phyloP scores from a whole-genome alignment of 192 early-diverging fungal species.

The Backusella tarrabulga region DNA sequence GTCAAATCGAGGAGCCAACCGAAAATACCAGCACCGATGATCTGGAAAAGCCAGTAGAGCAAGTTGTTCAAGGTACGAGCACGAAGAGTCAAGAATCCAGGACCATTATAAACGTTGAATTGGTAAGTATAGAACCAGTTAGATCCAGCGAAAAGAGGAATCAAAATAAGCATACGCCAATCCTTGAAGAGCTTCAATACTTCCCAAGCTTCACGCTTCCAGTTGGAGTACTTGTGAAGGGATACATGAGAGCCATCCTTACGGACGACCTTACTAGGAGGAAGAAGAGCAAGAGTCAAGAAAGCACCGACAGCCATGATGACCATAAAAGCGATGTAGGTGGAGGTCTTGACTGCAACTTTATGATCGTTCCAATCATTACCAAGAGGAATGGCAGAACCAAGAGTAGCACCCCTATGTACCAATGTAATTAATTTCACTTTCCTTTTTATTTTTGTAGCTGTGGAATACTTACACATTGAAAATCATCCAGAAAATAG shows the following conservation, averaged over 20 bases:
- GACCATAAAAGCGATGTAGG: conserved; percentile 72
- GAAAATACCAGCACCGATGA: conserved; percentile 61
- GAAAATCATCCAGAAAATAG: conserved; percentile 89
- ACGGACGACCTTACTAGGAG: conserved; percentile 59
- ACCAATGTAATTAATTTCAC: neutral
- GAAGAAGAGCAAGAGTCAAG: conserved; percentile 55
- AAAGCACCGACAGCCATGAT: conserved; percentile 64
- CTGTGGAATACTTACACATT: conserved; percentile 41
- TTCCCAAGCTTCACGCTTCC: conserved; percentile 50
- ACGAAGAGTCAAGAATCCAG: conserved; percentile 62
- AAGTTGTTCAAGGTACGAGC: conserved; percentile 73
- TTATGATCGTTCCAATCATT: conserved; percentile 60
- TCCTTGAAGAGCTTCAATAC: conserved; percentile 60
- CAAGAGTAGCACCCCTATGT: conserved; percentile 73
- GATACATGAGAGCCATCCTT: conserved; percentile 68
- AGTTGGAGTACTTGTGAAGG: conserved; percentile 69
- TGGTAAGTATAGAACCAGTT: conserved; percentile 86
- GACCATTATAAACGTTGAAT: conserved; percentile 61
- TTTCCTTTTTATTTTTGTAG: neutral
- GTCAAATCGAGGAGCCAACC: conserved; percentile 66
- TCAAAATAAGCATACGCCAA: conserved; percentile 64
- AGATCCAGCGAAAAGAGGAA: conserved; percentile 67
- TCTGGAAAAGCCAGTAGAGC: conserved; percentile 78
- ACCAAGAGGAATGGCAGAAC: conserved; percentile 70
- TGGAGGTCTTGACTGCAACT: conserved; percentile 57